Base-by-base conservation (phyloP, 371 early-diverging fungal genomes). In the Chytridiales sp. region DNA sequence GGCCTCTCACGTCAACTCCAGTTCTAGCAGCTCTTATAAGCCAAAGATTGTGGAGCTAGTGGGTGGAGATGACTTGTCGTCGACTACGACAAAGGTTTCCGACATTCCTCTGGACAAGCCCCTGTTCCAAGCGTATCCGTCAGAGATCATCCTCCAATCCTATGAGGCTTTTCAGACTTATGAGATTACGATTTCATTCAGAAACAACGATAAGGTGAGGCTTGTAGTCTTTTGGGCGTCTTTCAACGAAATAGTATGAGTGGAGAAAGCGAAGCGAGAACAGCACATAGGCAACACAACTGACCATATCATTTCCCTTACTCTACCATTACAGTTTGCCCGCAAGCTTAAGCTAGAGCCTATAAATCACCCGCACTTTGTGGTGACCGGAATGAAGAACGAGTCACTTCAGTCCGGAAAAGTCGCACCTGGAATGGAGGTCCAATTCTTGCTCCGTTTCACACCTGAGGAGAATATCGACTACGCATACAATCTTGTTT, bases 371-470 rank as follows among this genome's bases (percentile, higher is more conserved):
- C 73, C 77, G 3, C 66, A 69, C 50, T 80, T 82, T 47, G 42
- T 61, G 5, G 61, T 80, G 17, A 50, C 47, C 29, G 73, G 77
- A 24, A 31, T 56, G 39, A 76, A 73, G 48, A 64, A 49, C 41
- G 51, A 54, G 27, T 65, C 74, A 4, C 53, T 77, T n/a, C 62
- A 68, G 29, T 71, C 73, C 8, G 70, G 65, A 0, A 73, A 72
- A 29, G 66, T 83, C 27, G 83, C 83, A 3, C 80, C 83, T 4
- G 83, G 83, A 22, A 83, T 83, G 79, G 82, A 78, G 9, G 70
- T 72, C 5, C 42, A 69, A 27, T 81, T 69, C 51, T 42, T 79
- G 2, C 49, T 83, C 17, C 69, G 44, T 3, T 83, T 80, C 57
- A 64, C 56, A 0, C 83, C 83, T 4, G 82, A 83, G 54, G 76